Evolutionary conservation across 2,329 filamentous ascomycete genomes (phyloP).

Genomic region (Cryphonectria carpinicola): DNA sequence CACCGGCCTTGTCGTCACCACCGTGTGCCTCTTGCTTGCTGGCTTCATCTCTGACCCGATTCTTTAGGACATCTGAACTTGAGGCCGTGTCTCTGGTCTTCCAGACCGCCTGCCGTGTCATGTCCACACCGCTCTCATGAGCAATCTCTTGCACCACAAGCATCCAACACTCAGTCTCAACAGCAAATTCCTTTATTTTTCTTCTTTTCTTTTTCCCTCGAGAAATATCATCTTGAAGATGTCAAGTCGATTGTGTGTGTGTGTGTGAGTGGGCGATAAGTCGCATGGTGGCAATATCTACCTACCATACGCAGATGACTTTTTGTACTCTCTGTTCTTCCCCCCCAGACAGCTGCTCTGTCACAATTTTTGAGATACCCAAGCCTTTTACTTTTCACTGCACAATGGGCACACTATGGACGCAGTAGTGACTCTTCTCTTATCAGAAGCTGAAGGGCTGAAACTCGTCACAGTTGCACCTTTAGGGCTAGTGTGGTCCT

Average conservation of each 20-base stretch:
- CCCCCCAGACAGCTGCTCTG: background rate
- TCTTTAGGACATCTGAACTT: no score
- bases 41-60: no score
- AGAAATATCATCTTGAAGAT: background rate
- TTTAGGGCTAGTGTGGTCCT: background rate
- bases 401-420: background rate
- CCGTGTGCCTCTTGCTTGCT: no score
- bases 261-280: background rate
- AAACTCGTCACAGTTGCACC: background rate
- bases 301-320: background rate
- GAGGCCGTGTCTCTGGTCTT: no score
- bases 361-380: background rate
- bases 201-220: no score
- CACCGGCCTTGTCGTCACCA: no score
- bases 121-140: no score
- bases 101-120: no score
- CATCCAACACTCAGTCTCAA: no score
- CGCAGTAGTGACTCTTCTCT: background rate
- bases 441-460: background rate
- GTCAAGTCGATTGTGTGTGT: background rate
- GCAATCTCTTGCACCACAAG: no score
- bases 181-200: no score
- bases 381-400: background rate
- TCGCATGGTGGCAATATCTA: background rate
- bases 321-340: background rate